These are phyloP conservation scores for Endotrypanum monterogeii DNA, from an alignment of 208 protist species.

Conservation along the genomic window DNA sequence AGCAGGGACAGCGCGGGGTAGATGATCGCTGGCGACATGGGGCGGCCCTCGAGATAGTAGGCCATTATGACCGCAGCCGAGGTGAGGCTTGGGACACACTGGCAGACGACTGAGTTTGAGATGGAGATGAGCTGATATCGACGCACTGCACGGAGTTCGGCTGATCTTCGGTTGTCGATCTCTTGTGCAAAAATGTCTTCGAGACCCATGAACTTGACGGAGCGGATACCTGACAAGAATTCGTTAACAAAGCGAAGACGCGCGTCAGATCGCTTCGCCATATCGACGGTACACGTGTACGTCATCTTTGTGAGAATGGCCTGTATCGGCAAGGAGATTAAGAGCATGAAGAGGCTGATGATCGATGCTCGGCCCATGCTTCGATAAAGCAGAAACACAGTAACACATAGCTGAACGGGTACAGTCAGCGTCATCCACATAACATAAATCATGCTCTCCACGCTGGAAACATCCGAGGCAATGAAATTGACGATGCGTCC, in stretches of 20 bases:
- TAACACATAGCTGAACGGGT: conserved; percentile 46
- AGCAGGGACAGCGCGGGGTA: conserved; percentile 39
- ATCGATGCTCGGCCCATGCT: conserved; percentile 64
- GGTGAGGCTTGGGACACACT: conserved; percentile 52
- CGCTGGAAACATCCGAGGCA: conserved; percentile 1
- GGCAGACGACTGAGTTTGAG: conserved; percentile 51
- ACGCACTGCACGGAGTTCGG: conserved; percentile 49
- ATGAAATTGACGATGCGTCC: conserved; percentile 84
- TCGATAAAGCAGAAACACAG: conserved; percentile 58
- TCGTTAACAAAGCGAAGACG: conserved; percentile 92
- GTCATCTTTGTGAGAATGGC: conserved; percentile 45
- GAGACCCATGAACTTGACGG: conserved; percentile 94
- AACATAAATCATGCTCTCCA: conserved; percentile 3
- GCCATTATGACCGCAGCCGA: conserved; percentile 57
- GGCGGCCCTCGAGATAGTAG: conserved; percentile 46
- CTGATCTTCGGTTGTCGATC: conserved; percentile 40
- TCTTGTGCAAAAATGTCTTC: conserved; percentile 63
- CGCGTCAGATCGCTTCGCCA: conserved; percentile 67
- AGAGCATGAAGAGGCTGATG: conserved; percentile 65
- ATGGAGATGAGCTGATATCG: conserved; percentile 37
- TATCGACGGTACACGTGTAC: conserved; percentile 16
- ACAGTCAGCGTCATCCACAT: conserved; percentile 37
- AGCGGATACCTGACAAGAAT: conserved; percentile 89
- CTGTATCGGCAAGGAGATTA: conserved; percentile 74
- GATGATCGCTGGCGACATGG: conserved; percentile 75